Base-by-base conservation (phyloP, 139 green algal species). In the Haematococcus lacustris region DNA sequence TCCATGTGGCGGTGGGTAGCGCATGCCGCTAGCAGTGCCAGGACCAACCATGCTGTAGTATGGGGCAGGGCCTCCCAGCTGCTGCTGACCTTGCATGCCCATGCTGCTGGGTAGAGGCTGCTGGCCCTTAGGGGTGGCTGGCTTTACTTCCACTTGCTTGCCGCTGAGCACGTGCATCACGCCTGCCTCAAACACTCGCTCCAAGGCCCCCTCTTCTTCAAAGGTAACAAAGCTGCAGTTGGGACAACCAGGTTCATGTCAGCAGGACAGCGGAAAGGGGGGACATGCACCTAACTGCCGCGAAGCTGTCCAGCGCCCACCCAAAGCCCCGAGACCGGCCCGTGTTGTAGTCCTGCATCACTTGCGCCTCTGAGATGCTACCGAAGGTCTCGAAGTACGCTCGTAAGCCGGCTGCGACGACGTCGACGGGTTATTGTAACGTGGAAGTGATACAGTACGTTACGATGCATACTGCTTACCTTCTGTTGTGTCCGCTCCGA, bases 311-410 rank as follows among this genome's bases (percentile, higher is more conserved):
- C 66, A 59, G 65, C 33, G 62, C 73, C 35, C 57, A 94, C 88
- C 90, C 91, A 71, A 96, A 96, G 37, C 91, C 91, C 2, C 91
- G 57, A 3, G 88, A 91, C 3, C 91, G 78, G 9, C 79, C 79
- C 66, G 76, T 93, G 62, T 78, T 83, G 70, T 93, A 87, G 73
- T 96, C 91, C 35, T 89, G 71, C 91, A 96, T 96, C 57, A 96
- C 93, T 64, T 92, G 85, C 21, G 86, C 82, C 73, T 92, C 85
- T 3, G 86, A 26, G 3, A 95, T 82, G 26, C 86, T 81, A n/a
- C 92, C 93, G 83, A 91, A 97, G 50, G 88, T 79, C 13, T 89
- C 89, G 85, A 98, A 97, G 78, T 92, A 90, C 26, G 88, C 73
- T 35, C 77, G 77, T 65, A 96, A 89, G 1, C 81, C 60, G 0